Evolutionary conservation across 208 protist genomes (phyloP), one percentile per base, ranked within the genome.

Genomic region (Trypanosoma melophagium): DNA sequence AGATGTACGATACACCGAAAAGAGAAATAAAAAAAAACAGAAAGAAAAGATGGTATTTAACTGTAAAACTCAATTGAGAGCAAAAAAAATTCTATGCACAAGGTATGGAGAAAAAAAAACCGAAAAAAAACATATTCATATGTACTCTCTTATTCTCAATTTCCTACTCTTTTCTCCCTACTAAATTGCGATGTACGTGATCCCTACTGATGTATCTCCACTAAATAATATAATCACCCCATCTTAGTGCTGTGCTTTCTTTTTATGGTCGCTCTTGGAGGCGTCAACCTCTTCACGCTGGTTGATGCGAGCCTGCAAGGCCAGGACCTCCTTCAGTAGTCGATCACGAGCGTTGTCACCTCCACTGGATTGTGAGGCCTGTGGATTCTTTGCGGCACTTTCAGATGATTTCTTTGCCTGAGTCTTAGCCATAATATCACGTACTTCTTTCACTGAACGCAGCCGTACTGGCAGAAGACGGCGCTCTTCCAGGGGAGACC

Each of bases 291-390:
- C 90, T 31, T 95, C 88, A 49, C 90, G 84, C 71, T 93, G 84
- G 69, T 94, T 80, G 60, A 94, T 88, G 63, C 92, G 88, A 45
- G 87, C 83, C 83, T 97, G 92, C 14, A 97, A 71, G 10, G 87
- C 82, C 57, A 97, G 80, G 52, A 97, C 87, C 69, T 97, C 92
- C 81, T 95, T 91, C 58, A 97, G 76, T 22, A 97, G 80, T 42
- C 84, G 83, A 70, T 94, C 92, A 59, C 92, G 89, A 60, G 86
- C 78, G 60, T 72, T 82, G 54, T 97, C 88, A 55, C 75, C 76
- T 19, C 70, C 71, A 50, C 74, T 55, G 55, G 77, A 78, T 65
- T 84, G 68, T 41, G 78, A 74, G 12, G 74, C 61, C 59, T 74
- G 73, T 21, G 86, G 74, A 41, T 59, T 81, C 69, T 65, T 65